Evolutionary conservation across 2,329 filamentous ascomycete species (phyloP).

Genomic region (Penicillium vulpinum): DNA sequence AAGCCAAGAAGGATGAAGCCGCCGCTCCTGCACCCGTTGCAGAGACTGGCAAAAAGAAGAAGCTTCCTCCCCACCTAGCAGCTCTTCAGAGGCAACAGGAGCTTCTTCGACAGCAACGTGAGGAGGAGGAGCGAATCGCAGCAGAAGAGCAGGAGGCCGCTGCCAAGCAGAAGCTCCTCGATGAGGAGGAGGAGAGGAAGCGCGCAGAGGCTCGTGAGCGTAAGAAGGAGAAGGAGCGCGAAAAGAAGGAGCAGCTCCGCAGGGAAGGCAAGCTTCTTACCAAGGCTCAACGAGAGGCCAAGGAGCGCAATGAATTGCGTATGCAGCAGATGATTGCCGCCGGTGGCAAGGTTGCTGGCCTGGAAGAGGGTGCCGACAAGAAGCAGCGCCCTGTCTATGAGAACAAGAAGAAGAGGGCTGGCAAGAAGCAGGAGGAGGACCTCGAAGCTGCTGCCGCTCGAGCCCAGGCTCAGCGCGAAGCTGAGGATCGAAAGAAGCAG

Average conservation of each 20-base stretch:
- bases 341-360: conserved; percentile 48
- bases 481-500: conserved; percentile 62
- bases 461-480: conserved; percentile 47
- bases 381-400: conserved; percentile 72
- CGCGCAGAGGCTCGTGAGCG: conserved; percentile 48
- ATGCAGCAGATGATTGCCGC: conserved; percentile 53
- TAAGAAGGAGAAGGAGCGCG: conserved; percentile 52
- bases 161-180: conserved; percentile 38
- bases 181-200: conserved; percentile 49
- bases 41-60: conserved; percentile 74
- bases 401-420: conserved; percentile 72
- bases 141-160: conserved; percentile 45
- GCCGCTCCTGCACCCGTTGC: conserved; percentile 36
- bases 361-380: conserved; percentile 59
- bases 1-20: conserved; percentile 56
- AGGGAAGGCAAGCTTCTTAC: conserved; percentile 52
- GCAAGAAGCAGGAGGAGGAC: conserved; percentile 61
- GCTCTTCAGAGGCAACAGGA: conserved; percentile 54
- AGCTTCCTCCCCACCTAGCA: conserved; percentile 63
- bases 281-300: conserved; percentile 51
- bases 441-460: conserved; percentile 51
- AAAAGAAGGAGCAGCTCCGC: conserved; percentile 52
- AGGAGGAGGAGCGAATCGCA: conserved; percentile 45
- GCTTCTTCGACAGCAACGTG: conserved; percentile 45
- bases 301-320: conserved; percentile 49